Evolutionary conservation across 2,329 filamentous ascomycete genomes (phyloP).

Genomic region (Alternaria burnsii): DNA sequence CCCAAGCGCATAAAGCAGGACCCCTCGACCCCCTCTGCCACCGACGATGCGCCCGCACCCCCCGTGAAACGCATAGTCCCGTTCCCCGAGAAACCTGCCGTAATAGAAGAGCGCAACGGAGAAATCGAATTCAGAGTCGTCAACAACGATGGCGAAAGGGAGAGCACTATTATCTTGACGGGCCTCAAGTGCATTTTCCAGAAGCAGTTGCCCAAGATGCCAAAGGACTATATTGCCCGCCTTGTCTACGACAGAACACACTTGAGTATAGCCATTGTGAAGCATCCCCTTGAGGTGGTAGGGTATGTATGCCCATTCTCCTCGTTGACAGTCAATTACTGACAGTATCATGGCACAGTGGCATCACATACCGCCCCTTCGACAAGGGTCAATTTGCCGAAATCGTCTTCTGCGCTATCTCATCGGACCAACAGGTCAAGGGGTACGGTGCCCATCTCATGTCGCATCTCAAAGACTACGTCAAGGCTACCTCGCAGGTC

Average conservation of each 20-base stretch:
- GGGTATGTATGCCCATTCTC: slow-evolving; percentile 54
- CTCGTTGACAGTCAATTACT: neutral
- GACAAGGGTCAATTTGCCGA: slow-evolving; percentile 92
- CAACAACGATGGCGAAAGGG: slow-evolving; percentile 89
- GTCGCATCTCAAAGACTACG: slow-evolving; percentile 97
- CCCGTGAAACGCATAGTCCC: slow-evolving; percentile 72
- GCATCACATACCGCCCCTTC: slow-evolving; percentile 96
- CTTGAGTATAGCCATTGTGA: slow-evolving; percentile 95
- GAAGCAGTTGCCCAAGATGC: slow-evolving; percentile 98
- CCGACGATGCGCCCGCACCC: slow-evolving; percentile 46
- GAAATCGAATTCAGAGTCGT: slow-evolving; percentile 98
- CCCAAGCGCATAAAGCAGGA: slow-evolving; percentile 66
- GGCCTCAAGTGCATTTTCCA: slow-evolving; percentile 98
- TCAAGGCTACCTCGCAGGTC: slow-evolving; percentile 93
- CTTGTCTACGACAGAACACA: slow-evolving; percentile 98
- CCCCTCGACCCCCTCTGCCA: slow-evolving; percentile 46
- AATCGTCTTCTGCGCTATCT: slow-evolving; percentile 98
- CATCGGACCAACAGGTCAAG: slow-evolving; percentile 97
- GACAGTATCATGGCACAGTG: slow-evolving; percentile 60
- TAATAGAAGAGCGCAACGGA: slow-evolving; percentile 90
- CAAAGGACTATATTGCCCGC: slow-evolving; percentile 97
- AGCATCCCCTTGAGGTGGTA: slow-evolving; percentile 94
- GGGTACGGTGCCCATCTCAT: slow-evolving; percentile 98
- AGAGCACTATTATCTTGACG: slow-evolving; percentile 92
- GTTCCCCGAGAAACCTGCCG: slow-evolving; percentile 93